These are phyloP conservation scores for Ceratocystis colombiana DNA, from an alignment of 2,329 filamentous ascomycete species.

Conservation along the genomic window DNA sequence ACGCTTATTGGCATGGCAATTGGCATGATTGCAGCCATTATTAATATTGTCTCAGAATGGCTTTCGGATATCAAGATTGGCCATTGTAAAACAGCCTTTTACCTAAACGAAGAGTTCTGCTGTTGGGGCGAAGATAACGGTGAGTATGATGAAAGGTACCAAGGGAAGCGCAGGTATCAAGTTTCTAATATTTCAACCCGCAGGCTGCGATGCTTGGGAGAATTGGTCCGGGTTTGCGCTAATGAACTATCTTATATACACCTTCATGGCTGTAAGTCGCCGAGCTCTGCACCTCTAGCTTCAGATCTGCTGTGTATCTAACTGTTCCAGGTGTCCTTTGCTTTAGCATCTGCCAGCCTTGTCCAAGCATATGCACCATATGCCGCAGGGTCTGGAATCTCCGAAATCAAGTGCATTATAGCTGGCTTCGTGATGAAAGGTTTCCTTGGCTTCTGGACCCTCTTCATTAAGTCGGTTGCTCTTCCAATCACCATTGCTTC, in stretches of 20 bases:
- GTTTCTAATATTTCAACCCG: not conserved
- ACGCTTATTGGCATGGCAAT: slow-evolving; percentile 88
- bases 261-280: slow-evolving; percentile 61
- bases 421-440: slow-evolving; percentile 99
- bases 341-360: slow-evolving; percentile 68
- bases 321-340: slow-evolving; percentile 55
- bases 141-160: slow-evolving; percentile 31
- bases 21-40: slow-evolving; percentile 79
- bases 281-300: not conserved
- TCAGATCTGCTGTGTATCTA: slow-evolving; percentile 26
- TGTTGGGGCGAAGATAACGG: slow-evolving; percentile 92
- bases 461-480: slow-evolving; percentile 87
- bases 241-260: slow-evolving; percentile 80
- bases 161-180: not conserved
- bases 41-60: slow-evolving; percentile 97
- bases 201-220: slow-evolving; percentile 80
- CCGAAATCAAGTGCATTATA: slow-evolving; percentile 98
- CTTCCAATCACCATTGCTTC: slow-evolving; percentile 88
- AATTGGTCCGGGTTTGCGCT: slow-evolving; percentile 70
- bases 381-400: slow-evolving; percentile 91
- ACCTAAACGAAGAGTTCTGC: slow-evolving; percentile 94
- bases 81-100: slow-evolving; percentile 92
- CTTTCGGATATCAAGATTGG: slow-evolving; percentile 89
- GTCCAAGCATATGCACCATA: slow-evolving; percentile 92
- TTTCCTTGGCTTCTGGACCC: slow-evolving; percentile 81